Evolutionary conservation across 257 asterid species (phyloP).

Genomic region (Paulownia fortunei): DNA sequence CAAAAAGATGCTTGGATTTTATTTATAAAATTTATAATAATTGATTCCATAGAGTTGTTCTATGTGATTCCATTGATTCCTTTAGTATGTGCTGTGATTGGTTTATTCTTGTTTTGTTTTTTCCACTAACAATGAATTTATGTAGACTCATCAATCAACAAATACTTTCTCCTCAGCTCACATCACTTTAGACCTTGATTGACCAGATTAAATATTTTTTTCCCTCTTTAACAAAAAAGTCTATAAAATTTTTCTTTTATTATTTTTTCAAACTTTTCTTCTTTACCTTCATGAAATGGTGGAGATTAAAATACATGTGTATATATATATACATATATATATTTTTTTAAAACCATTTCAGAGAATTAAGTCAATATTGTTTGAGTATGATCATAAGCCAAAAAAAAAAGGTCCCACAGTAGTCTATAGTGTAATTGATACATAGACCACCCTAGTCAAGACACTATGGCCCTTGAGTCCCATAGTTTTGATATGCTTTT

Average conservation of each 20-base stretch:
- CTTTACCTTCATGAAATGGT: background rate
- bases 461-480: conserved; percentile 30
- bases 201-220: background rate
- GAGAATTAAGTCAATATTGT: background rate
- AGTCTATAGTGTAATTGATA: conserved; percentile 9
- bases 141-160: background rate
- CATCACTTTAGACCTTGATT: background rate
- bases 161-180: background rate
- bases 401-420: background rate
- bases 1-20: conserved; percentile 14
- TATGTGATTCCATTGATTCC: conserved; percentile 10
- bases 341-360: background rate
- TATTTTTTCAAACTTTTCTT: background rate
- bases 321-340: too few species aligned
- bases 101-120: background rate
- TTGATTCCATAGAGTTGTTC: background rate
- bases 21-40: background rate
- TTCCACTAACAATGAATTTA: background rate
- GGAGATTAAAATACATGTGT: background rate
- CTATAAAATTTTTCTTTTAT: background rate
- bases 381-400: too few species aligned
- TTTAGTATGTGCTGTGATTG: conserved; percentile 14
- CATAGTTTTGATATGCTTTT: conserved; percentile 24
- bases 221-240: background rate
- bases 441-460: conserved; percentile 27